These are phyloP conservation scores for Patellifolia procumbens DNA, from an alignment of 179 eudicot genomes.

Conservation along the genomic window DNA sequence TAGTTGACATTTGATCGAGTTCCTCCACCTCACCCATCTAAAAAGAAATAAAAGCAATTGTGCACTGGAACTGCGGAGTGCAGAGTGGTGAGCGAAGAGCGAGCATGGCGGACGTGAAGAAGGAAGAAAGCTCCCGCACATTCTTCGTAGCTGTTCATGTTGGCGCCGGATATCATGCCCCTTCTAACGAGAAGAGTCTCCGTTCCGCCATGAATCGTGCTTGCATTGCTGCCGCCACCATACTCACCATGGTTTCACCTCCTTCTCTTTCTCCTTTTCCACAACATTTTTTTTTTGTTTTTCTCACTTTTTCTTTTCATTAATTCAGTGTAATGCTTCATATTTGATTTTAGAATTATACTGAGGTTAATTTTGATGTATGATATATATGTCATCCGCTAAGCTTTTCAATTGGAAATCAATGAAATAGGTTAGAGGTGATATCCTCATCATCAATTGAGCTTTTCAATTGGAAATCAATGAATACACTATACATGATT, in stretches of 20 bases:
- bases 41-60: too few species aligned
- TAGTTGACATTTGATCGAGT: too few species aligned
- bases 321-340: too few species aligned
- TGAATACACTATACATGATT: too few species aligned
- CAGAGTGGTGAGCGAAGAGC: background rate
- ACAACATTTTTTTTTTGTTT: background rate
- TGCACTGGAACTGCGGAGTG: too few species aligned
- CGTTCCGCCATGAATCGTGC: constrained; percentile 87
- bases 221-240: constrained; percentile 74
- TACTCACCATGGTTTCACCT: constrained; percentile 54
- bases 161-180: constrained; percentile 95
- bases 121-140: constrained; percentile 27
- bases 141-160: constrained; percentile 97
- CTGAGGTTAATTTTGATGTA: too few species aligned
- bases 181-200: constrained; percentile 68
- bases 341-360: background rate
- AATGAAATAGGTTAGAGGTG: background rate
- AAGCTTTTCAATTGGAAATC: too few species aligned
- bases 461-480: too few species aligned
- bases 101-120: constrained; percentile 41
- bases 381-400: too few species aligned
- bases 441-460: too few species aligned
- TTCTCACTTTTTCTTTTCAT: background rate
- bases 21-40: too few species aligned
- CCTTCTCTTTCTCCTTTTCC: background rate